phyloP scores from a whole-genome alignment of 23 red algal genomes.

The Agarophyton chilense region DNA sequence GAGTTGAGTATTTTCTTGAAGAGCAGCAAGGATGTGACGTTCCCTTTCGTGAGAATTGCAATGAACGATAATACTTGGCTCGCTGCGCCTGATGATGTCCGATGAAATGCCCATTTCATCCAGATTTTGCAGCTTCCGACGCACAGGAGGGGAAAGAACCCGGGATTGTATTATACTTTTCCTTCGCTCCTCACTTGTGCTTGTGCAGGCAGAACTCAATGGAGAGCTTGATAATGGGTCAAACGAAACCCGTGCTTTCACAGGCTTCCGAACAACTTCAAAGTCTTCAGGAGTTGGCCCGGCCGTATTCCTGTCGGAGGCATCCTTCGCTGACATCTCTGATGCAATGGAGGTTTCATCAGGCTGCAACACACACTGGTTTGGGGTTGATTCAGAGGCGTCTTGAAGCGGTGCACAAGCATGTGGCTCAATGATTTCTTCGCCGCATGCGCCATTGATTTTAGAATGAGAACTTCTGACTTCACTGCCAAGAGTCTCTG shows the following conservation, averaged over 20 bases:
- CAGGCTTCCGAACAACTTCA: not conserved
- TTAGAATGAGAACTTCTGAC: not conserved
- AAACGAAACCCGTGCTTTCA: not conserved
- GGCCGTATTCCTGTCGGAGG: not conserved
- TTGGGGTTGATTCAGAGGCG: not conserved
- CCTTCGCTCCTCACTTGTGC: not conserved
- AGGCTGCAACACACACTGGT: not conserved
- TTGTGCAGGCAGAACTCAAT: not conserved
- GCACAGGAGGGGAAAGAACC: not conserved
- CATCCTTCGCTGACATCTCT: not conserved
- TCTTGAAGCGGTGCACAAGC: not conserved
- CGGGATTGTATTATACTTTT: not conserved
- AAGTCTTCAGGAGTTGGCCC: slow-evolving; percentile 22
- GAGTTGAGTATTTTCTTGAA: not conserved
- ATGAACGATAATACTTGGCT: not conserved
- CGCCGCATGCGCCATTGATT: not conserved
- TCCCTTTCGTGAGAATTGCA: not conserved
- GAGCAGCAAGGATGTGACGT: not conserved
- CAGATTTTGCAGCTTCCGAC: not conserved
- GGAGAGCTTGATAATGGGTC: not conserved
- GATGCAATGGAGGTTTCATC: not conserved
- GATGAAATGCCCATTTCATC: not conserved
- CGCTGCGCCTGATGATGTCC: not conserved
- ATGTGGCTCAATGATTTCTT: not conserved
- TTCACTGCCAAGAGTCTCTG: not conserved